Conservation (phyloP, 371 early-diverging fungal genomes). For the Mortierella sp. region DNA sequence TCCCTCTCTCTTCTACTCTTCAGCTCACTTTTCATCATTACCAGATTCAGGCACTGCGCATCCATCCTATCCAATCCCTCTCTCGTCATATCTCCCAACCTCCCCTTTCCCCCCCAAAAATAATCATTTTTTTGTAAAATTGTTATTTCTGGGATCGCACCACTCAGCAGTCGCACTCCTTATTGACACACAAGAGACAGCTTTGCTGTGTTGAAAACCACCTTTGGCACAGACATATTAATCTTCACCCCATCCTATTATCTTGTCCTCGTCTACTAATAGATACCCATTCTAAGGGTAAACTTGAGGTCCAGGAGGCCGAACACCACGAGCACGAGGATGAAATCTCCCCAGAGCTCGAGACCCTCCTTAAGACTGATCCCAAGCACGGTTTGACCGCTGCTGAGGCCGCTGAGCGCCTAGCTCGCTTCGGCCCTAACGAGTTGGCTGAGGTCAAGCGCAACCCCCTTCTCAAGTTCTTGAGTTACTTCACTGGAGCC, state of each 20-base stretch:
- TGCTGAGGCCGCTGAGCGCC: conserved; percentile 69
- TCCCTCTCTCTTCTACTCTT: not conserved
- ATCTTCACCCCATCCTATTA: too few relatives aligned
- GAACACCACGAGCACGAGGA: conserved; percentile 77
- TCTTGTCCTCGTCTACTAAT: not conserved
- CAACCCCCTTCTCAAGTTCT: conserved; percentile 88
- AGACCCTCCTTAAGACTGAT: conserved; percentile 78
- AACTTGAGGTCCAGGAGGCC: conserved; percentile 64
- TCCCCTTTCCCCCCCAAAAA: too few relatives aligned
- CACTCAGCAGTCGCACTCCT: too few relatives aligned
- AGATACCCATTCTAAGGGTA: conserved; percentile 31
- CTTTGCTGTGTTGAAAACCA: too few relatives aligned
- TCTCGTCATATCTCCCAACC: too few relatives aligned
- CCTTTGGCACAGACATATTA: too few relatives aligned
- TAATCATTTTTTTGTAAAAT: too few relatives aligned
- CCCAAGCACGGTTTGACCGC: conserved; percentile 73
- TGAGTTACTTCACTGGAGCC: conserved; percentile 89
- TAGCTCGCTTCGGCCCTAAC: conserved; percentile 76
- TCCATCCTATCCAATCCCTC: too few relatives aligned
- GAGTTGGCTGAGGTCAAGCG: conserved; percentile 85
- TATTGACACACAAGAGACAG: too few relatives aligned
- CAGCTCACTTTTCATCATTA: not conserved
- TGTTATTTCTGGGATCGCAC: too few relatives aligned
- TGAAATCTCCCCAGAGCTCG: conserved; percentile 80
- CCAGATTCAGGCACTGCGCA: too few relatives aligned